A percentile compares a stretch with the other conserved stretches of the same genome.
phyloP scores from a whole-genome alignment of 2,329 filamentous ascomycete genomes.

The Eutypa lata region DNA sequence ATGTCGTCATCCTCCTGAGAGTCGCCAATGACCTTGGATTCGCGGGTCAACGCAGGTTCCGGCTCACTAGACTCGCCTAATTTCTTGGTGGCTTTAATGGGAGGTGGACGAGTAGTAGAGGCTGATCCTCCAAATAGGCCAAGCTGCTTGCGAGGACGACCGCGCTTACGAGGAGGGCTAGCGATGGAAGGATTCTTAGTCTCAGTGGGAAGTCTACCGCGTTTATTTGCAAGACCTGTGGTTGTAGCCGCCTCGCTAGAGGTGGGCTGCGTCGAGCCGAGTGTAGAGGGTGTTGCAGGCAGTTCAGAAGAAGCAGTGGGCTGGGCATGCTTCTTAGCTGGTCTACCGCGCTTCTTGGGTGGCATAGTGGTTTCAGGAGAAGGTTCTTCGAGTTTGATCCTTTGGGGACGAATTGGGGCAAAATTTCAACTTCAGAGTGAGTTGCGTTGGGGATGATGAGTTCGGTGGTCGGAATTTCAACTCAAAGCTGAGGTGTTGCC shows the following conservation, averaged over 20 bases:
- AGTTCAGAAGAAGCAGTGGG: not conserved
- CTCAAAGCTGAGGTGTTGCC: not conserved
- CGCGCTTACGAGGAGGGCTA: not conserved
- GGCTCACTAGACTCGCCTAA: not conserved
- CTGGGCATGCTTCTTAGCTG: not conserved
- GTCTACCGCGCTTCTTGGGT: not conserved
- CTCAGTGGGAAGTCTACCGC: not conserved
- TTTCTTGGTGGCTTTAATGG: not conserved
- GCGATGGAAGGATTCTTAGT: not conserved
- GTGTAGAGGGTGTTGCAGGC: not conserved
- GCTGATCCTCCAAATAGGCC: not conserved
- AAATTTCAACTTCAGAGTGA: no score
- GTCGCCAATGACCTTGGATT: not conserved
- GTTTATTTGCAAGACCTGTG: not conserved
- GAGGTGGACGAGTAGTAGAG: not conserved
- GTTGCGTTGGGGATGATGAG: no score
- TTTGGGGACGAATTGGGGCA: no score
- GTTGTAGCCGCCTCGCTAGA: no score
- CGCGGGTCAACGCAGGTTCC: not conserved
- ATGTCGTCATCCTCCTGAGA: not conserved
- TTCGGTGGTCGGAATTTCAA: not conserved
- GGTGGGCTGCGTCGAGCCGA: not conserved
- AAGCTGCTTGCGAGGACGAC: not conserved
- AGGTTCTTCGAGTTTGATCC: not conserved
- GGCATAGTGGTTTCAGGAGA: not conserved